Evolutionary conservation across 1,284 basidiomycete genomes (phyloP), one percentile per base, ranked within the genome.

Genomic region (Ganoderma multipileum): DNA sequence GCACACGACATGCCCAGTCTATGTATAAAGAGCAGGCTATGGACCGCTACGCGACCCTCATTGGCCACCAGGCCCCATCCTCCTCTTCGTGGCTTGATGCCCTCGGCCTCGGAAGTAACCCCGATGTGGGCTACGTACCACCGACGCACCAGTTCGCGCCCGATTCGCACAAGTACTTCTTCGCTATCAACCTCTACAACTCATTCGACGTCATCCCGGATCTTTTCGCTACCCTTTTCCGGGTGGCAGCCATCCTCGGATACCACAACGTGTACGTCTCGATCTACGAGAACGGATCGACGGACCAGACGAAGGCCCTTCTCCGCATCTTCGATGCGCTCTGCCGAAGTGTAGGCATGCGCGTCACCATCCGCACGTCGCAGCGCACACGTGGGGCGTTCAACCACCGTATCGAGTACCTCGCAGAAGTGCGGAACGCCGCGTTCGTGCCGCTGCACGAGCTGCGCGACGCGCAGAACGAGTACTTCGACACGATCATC

Each of bases 201-300:
- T 96, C 95, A n/a, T 98, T 98, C 87, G 95, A 97, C 83, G 84
- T 98, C 78, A 96, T 98, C 72, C 96, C 96, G 14, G 96, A 98
- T 81, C 86, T 98, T 42, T 98, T 98, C 79, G 90, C 95, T 47
- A 96, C 96, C n/a, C 91, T 98, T 74, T 98, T 98, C 85, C 90
- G 95, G 65, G 90, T 95, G 30, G 91, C 95, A 0, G 86, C 94
- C 23, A 89, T 98, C 70, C 86, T 98, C 39, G 97, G 96, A 1
- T 98, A 94, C 82, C 95, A 97, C 81, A 98, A 98, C 78, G 95
- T 97, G 75, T 98, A 92, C 79, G 95, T 98, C 52, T 97, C 95
- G 54, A 97, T 98, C 74, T 98, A 98, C 85, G 96, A 98, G 84
- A 98, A 98, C 82, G 97, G 96, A 3, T 97, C 95, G 28, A 90